Conservation (phyloP, 495 filamentous ascomycete genomes). For the Daldinia decipiens region DNA sequence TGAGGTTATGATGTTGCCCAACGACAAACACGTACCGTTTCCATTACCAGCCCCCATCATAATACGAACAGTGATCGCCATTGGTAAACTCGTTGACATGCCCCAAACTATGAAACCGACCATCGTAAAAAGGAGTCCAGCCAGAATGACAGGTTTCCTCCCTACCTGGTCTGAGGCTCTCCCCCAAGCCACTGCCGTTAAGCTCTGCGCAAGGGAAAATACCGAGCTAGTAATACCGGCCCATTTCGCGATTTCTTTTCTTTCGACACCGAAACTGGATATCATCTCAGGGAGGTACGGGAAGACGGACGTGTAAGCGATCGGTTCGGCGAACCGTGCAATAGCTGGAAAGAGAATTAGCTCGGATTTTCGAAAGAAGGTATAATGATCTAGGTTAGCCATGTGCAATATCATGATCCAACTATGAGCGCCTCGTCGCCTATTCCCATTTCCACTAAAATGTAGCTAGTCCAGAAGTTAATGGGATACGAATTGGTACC, state of each 20-base stretch:
- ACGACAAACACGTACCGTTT: constrained; percentile 59
- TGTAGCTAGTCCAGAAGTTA: not conserved
- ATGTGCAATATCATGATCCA: constrained; percentile 6
- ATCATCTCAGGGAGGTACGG: constrained; percentile 95
- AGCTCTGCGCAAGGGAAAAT: constrained; percentile 76
- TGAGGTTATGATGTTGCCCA: not conserved
- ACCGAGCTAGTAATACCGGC: constrained; percentile 75
- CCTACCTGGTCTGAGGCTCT: constrained; percentile 76
- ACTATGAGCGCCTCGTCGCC: not conserved
- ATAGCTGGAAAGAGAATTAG: constrained; percentile 62
- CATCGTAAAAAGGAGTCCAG: constrained; percentile 78
- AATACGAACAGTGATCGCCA: constrained; percentile 75
- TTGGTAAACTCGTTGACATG: constrained; percentile 74
- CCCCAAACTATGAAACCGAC: constrained; percentile 77
- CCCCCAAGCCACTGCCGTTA: constrained; percentile 84
- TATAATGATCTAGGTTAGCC: constrained; percentile 22
- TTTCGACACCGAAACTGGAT: constrained; percentile 76
- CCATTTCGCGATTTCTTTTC: constrained; percentile 79
- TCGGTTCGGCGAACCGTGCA: constrained; percentile 85
- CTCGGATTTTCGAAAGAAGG: constrained; percentile 11
- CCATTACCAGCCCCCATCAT: constrained; percentile 74
- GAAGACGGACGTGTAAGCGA: constrained; percentile 84
- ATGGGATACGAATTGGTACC: constrained; percentile 7
- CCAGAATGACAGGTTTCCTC: constrained; percentile 78
- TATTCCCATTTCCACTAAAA: not conserved